Evolutionary conservation across 257 asterid species (phyloP), one percentile per base, ranked within the genome.

Genomic region (Plantago major): DNA sequence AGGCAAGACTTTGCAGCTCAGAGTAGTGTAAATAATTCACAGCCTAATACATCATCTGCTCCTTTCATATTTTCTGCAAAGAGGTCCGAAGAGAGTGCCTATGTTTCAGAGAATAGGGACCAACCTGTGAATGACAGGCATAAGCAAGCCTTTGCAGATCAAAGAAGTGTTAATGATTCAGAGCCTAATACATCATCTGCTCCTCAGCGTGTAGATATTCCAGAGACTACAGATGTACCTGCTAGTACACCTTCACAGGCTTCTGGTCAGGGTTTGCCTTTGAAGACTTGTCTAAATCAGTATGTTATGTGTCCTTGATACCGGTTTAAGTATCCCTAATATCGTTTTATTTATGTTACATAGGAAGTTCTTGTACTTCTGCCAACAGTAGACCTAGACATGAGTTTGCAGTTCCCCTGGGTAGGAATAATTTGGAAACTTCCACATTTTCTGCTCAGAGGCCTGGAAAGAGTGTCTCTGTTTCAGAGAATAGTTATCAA

Each of bases 1-100:
- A 51, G 68, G 66, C 80, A 65, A 69, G 63, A 38, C 58, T 48
- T 55, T 67, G 73, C 69, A 40, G 62, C 60, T 72, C 81, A 85
- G 17, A 4, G 48, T 45, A 58, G 67, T 65, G 66, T 79, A 38
- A 79, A 72, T 65, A 65, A 74, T 60, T 69, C 70, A 15, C 68
- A 60, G 67, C 45, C 70, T 54, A 73, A 58, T 70, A 44, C 60
- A 14, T 65, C 86, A 71, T 67, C 58, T 57, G 50, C 68, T 65
- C 46, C 76, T 47, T 51, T 48, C 47, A 37, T 68, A 63, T 50
- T 63, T 30, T 65, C 71, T 64, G 33, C 68, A 16, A 26, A 66
- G 73, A 74, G 50, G 33, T 70, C 63, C 57, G 63, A 9, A 63
- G 67, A 44, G 46, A 13, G 53, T 69, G 66, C 55, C 44, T 28